These are phyloP conservation scores for Beta macrorhiza DNA, from an alignment of 179 eudicot species.

Conservation along the genomic window DNA sequence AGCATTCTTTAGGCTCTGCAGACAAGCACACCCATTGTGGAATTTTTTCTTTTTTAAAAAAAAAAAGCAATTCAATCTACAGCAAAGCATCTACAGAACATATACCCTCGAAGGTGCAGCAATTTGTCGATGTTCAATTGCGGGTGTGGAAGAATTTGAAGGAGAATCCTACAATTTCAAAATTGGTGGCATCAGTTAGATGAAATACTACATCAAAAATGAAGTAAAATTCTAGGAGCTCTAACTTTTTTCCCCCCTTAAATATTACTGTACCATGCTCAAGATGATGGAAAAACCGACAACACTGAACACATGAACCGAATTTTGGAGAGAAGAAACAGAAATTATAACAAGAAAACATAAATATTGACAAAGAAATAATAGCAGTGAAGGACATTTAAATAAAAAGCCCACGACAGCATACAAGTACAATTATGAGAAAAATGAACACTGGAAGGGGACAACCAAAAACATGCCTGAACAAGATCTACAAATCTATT, in stretches of 20 bases:
- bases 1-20: neutral
- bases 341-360: neutral
- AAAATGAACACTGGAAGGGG: neutral
- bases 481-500: constrained; percentile 40
- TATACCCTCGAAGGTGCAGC: constrained; percentile 59
- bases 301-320: neutral
- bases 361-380: neutral
- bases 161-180: constrained; percentile 48
- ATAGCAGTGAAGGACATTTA: neutral
- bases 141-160: constrained; percentile 60
- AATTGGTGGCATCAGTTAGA: constrained; percentile 10
- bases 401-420: neutral
- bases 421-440: neutral
- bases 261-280: neutral
- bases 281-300: neutral
- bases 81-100: constrained; percentile 9
- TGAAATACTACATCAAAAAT: constrained; percentile 3
- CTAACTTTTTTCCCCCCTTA: too few relatives aligned
- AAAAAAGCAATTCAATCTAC: constrained; percentile 10
- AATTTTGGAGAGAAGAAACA: neutral
- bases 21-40: neutral
- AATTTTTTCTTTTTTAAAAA: neutral
- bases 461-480: constrained; percentile 48
- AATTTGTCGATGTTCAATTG: constrained; percentile 62
- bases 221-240: neutral